A percentile compares a stretch with the other conserved stretches of the same genome.
phyloP scores from a whole-genome alignment of 192 early-diverging fungal genomes.

The Dissophora ornata region DNA sequence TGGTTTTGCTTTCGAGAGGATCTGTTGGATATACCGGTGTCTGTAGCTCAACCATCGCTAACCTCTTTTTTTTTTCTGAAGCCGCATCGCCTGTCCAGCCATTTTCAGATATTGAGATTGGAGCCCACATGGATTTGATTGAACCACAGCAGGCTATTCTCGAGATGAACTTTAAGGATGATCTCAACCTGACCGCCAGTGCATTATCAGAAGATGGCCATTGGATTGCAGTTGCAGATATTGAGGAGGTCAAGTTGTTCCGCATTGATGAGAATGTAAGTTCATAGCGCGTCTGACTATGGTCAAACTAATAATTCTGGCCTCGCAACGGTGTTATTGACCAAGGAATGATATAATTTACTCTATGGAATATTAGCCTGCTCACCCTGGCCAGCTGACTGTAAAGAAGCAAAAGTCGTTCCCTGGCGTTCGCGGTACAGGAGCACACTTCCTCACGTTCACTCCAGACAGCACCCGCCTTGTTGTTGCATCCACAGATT shows the following conservation, averaged over 20 bases:
- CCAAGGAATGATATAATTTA: neutral
- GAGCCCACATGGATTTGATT: constrained; percentile 61
- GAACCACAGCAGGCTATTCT: constrained; percentile 76
- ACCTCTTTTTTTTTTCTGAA: constrained; percentile 1
- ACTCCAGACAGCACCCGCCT: constrained; percentile 80
- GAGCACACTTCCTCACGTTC: constrained; percentile 80
- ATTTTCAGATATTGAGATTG: constrained; percentile 48
- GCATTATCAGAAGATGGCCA: constrained; percentile 84
- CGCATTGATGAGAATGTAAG: constrained; percentile 65
- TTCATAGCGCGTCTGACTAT: neutral
- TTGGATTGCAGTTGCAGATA: constrained; percentile 87
- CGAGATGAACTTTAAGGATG: constrained; percentile 80
- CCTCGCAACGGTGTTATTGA: neutral
- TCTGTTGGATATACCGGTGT: neutral
- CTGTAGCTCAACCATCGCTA: neutral
- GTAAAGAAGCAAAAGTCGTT: constrained; percentile 63
- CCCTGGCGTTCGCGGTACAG: constrained; percentile 54
- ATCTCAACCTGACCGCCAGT: constrained; percentile 74
- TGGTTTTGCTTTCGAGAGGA: neutral
- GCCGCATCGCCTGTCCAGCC: constrained; percentile 47
- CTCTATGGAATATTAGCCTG: constrained; percentile 6
- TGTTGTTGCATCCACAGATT: constrained; percentile 82
- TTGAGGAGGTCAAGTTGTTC: constrained; percentile 75
- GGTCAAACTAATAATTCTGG: neutral
- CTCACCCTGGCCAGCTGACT: constrained; percentile 53